Evolutionary conservation across 495 filamentous ascomycete species (phyloP).

Genomic region (Xylaria palmicola): DNA sequence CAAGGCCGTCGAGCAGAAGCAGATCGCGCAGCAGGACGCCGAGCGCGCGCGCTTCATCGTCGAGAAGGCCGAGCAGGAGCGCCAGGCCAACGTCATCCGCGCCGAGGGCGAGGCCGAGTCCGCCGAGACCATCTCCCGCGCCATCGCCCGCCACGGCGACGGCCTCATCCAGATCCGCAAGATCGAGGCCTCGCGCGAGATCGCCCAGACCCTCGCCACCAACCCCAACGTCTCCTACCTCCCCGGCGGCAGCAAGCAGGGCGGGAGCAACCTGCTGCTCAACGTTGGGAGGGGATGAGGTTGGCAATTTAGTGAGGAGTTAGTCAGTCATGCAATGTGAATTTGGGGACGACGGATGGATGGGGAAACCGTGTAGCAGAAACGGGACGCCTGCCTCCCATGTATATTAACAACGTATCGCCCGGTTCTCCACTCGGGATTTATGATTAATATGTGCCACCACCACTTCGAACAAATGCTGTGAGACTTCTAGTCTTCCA

Average conservation of each 20-base stretch:
- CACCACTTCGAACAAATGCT: constrained; percentile 12
- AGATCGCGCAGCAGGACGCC: constrained; percentile 99
- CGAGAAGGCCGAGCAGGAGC: constrained; percentile 98
- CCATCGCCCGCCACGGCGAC: constrained; percentile 88
- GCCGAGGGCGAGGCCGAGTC: constrained; percentile 97
- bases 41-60: constrained; percentile 97
- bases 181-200: constrained; percentile 96
- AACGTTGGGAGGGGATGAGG: constrained; percentile 45
- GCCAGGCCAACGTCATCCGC: constrained; percentile 96
- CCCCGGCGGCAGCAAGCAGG: constrained; percentile 68
- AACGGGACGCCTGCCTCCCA: neutral
- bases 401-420: constrained; percentile 25
- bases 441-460: constrained; percentile 29
- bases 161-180: constrained; percentile 92
- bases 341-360: neutral
- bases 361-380: neutral
- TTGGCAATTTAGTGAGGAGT: neutral
- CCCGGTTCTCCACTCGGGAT: constrained; percentile 34
- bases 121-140: constrained; percentile 89
- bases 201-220: constrained; percentile 80
- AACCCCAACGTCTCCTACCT: constrained; percentile 98
- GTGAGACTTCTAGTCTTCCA: neutral
- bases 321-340: neutral
- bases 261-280: constrained; percentile 58
- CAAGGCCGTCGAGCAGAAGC: constrained; percentile 97